These are phyloP conservation scores for Malus asiatica DNA, from an alignment of 306 rosid species.

Conservation along the genomic window DNA sequence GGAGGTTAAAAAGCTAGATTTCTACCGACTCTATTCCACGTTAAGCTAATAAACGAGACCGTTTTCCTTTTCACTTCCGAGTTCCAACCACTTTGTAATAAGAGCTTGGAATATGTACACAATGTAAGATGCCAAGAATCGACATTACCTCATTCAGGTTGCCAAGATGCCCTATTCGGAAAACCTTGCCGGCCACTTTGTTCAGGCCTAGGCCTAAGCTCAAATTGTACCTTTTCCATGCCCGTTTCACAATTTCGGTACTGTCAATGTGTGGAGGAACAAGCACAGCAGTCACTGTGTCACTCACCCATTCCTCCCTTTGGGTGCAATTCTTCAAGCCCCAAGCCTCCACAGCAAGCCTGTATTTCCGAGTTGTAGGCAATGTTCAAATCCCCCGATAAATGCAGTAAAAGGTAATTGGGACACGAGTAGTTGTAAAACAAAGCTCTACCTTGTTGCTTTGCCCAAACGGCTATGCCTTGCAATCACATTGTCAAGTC, in stretches of 20 bases:
- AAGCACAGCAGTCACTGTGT: constrained; percentile 88
- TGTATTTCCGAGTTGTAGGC: constrained; percentile 20
- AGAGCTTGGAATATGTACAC: background rate
- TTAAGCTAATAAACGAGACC: background rate
- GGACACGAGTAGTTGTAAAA: background rate
- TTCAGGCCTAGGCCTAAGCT: constrained; percentile 94
- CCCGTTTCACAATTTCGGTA: constrained; percentile 79
- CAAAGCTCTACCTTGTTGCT: constrained; percentile 65
- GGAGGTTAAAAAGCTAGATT: background rate
- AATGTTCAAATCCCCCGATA: constrained; percentile 8
- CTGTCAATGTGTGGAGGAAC: constrained; percentile 90
- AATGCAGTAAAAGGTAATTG: background rate
- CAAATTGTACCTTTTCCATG: constrained; percentile 88
- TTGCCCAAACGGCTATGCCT: constrained; percentile 84
- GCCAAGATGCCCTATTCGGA: constrained; percentile 98
- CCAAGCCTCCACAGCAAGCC: constrained; percentile 99
- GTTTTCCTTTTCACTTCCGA: background rate
- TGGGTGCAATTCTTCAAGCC: constrained; percentile 98
- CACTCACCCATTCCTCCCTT: constrained; percentile 87
- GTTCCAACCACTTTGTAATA: background rate
- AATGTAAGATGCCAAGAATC: background rate
- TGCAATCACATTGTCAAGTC: constrained; percentile 79
- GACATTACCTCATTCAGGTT: constrained; percentile 79
- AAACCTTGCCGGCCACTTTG: constrained; percentile 94
- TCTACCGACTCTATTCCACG: background rate